Percentiles rank a stretch among this genome's conserved stretches.
phyloP scores from a whole-genome alignment of 2,329 filamentous ascomycete species.

The Pestalotiopsis sp. region DNA sequence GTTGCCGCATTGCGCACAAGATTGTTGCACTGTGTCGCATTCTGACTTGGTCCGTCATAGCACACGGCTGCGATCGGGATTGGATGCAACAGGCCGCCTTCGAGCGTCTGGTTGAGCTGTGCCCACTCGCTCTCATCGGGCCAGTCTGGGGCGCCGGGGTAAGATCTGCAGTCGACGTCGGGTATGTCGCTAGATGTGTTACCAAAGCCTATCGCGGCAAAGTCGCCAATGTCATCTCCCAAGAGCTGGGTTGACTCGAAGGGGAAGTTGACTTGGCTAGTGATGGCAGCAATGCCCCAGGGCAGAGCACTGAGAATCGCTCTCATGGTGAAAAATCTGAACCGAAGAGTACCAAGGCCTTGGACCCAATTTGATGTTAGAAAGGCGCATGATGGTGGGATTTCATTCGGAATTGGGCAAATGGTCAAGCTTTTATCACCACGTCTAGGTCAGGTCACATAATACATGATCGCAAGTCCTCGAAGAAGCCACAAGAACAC shows the following conservation, averaged over 20 bases:
- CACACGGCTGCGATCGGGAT: constrained; percentile 32
- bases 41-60: constrained; percentile 27
- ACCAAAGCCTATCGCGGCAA: constrained; percentile 23
- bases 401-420: not conserved
- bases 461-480: too few relatives aligned
- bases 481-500: too few relatives aligned
- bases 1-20: constrained; percentile 24
- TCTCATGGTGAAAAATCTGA: not conserved
- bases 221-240: constrained; percentile 20
- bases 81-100: constrained; percentile 32
- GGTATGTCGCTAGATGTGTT: constrained; percentile 10
- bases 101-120: constrained; percentile 28
- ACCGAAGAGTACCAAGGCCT: not conserved
- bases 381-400: not conserved
- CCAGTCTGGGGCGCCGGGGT: constrained; percentile 29
- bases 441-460: not conserved
- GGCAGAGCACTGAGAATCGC: not conserved
- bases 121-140: constrained; percentile 28
- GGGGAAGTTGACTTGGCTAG: constrained; percentile 3
- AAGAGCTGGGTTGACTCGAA: constrained; percentile 19
- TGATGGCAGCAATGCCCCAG: not conserved
- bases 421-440: not conserved
- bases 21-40: constrained; percentile 28
- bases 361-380: not conserved
- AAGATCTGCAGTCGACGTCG: constrained; percentile 23